phyloP scores from a whole-genome alignment of 2,329 filamentous ascomycete species.

The Sclerotinia sclerotiorum region DNA sequence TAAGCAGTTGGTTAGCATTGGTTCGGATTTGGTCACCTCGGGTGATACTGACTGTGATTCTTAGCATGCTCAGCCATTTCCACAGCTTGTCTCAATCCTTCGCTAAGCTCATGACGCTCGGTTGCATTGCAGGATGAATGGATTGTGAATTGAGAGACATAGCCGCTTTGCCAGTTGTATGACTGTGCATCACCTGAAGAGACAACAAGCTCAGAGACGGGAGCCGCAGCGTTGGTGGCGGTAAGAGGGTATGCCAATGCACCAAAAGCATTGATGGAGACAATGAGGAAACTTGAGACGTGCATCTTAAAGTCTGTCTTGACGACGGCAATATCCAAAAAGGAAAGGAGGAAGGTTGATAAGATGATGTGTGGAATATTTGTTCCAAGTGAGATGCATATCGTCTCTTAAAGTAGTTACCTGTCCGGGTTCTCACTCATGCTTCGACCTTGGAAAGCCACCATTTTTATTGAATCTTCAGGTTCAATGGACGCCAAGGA shows the following conservation, averaged over 20 bases:
- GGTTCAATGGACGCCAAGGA: not conserved
- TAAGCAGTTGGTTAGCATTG: not conserved
- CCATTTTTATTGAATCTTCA: not conserved
- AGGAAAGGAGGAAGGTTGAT: not conserved
- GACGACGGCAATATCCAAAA: not conserved
- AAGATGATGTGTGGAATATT: not conserved
- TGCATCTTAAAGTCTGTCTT: not conserved
- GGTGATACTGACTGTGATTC: not conserved
- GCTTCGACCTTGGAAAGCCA: not conserved
- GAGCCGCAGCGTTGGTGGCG: not conserved
- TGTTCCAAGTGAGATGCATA: not conserved
- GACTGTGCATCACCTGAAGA: not conserved
- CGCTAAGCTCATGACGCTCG: constrained; percentile 9
- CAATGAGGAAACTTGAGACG: not conserved
- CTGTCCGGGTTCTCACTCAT: constrained; percentile 2
- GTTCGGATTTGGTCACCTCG: not conserved
- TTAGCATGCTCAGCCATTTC: not conserved
- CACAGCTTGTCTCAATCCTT: not conserved
- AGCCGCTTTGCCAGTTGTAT: not conserved
- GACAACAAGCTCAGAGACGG: not conserved
- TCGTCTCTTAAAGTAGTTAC: not conserved
- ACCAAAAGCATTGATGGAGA: constrained; percentile 6
- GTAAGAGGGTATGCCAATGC: not conserved
- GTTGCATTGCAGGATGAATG: constrained; percentile 7
- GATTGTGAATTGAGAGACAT: not conserved